Evolutionary conservation across 805 yeast species (phyloP), one percentile per base, ranked within the genome.

Genomic region (Starmera dryadoides): DNA sequence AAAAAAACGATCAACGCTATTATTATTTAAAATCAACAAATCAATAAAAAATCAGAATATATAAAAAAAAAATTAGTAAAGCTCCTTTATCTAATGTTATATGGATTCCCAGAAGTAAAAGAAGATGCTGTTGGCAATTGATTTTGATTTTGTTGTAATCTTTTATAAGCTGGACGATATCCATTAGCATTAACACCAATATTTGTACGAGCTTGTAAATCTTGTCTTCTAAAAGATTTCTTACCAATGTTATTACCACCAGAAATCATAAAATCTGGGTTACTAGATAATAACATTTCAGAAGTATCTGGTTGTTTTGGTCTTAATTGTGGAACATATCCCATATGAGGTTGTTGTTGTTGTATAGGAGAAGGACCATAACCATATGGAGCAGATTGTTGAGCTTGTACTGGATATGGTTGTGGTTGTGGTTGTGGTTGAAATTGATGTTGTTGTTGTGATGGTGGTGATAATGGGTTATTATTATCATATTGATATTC

Each of bases 201-300:
- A 8, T 7, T 22, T 12, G 50, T 36, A 12, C 14, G 30, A 28
- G 42, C 45, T 40, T 40, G 44, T 32, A 38, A 36, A 33, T 25
- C 38, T 37, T 19, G 47, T 39, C n/a, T 32, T 41, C 20, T 41
- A 39, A 15, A 10, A 8, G 14, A 26, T 34, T 1, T 34, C 17
- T 30, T 39, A 30, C 18, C 38, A 22, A n/a, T n/a, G n/a, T 55
- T 48, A 4, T 51, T 48, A 3, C 56, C 58, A 16, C 49, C 48
- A 30, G 12, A 38, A 18, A 52, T 45, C 11, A 47, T 53, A 47
- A 75, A 73, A 46, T 74, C 77, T 20, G 79, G 79, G 46, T 72
- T 75, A 38, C 65, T 63, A 31, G 66, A 62, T 39, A 75, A 53
- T 42, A 73, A 49, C 36, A 64, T 49, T 37, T 71, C 77, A 1